Conservation (phyloP, 2,329 filamentous ascomycete species). For the Emergomyces orientalis region DNA sequence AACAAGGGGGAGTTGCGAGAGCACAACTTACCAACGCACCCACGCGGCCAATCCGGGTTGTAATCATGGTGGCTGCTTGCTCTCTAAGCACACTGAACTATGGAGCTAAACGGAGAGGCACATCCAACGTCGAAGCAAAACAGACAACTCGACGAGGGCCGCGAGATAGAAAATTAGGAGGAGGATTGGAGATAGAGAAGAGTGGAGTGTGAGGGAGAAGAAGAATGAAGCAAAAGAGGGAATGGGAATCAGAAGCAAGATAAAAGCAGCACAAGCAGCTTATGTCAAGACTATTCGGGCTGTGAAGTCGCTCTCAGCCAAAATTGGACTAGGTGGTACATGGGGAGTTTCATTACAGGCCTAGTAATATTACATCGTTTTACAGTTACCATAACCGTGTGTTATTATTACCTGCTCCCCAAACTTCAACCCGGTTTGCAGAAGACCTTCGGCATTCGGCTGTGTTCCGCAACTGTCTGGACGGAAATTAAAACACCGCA, state of each 20-base stretch:
- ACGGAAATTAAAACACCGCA: not conserved
- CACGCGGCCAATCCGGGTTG: slow-evolving; percentile 39
- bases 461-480: not conserved
- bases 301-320: not conserved
- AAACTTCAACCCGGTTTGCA: not conserved
- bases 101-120: slow-evolving; percentile 14
- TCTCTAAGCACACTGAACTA: slow-evolving; percentile 30
- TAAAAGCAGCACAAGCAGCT: slow-evolving; percentile 4
- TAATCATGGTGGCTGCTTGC: slow-evolving; percentile 37
- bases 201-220: slow-evolving; percentile 27
- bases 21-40: slow-evolving; percentile 39
- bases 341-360: not conserved
- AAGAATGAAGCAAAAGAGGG: slow-evolving; percentile 17
- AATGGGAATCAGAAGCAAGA: slow-evolving; percentile 13
- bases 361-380: not conserved
- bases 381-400: not conserved
- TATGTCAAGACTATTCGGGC: not conserved
- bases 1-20: not conserved
- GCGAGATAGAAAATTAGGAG: slow-evolving; percentile 27
- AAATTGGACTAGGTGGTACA: not conserved
- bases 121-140: slow-evolving; percentile 29
- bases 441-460: not conserved
- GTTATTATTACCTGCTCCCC: not conserved
- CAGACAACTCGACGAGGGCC: slow-evolving; percentile 27
- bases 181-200: slow-evolving; percentile 29